Conservation (phyloP, 805 yeast genomes). For the Candida awuae region DNA sequence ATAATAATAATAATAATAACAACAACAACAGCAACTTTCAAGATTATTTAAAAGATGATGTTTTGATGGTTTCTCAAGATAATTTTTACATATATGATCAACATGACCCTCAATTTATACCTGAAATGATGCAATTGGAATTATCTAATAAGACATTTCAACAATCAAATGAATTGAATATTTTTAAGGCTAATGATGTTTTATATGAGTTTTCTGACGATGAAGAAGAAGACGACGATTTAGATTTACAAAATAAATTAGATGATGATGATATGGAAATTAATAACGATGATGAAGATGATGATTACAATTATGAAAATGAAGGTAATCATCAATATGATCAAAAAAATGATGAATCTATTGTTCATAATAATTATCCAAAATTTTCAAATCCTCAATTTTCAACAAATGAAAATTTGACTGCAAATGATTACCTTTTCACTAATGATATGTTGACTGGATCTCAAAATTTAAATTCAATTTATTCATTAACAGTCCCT, state of each 20-base stretch:
- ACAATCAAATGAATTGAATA: constrained; percentile 27
- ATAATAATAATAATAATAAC: constrained; percentile 1
- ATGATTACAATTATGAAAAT: constrained; percentile 2
- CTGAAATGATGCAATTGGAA: constrained; percentile 24
- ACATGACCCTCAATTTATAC: constrained; percentile 20
- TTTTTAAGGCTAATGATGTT: constrained; percentile 26
- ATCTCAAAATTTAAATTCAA: constrained; percentile 15
- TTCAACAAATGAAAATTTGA: constrained; percentile 15
- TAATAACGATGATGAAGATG: constrained; percentile 13
- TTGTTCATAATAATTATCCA: not conserved
- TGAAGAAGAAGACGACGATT: constrained; percentile 27
- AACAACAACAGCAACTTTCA: not conserved
- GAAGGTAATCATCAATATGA: not conserved
- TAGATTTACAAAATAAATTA: constrained; percentile 20
- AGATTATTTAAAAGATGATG: constrained; percentile 16
- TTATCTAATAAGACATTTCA: constrained; percentile 22
- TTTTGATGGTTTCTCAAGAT: constrained; percentile 27
- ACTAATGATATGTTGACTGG: constrained; percentile 2
- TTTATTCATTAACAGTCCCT: constrained; percentile 24
- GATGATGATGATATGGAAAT: constrained; percentile 25
- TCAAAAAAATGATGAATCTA: not conserved
- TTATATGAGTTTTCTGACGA: constrained; percentile 27
- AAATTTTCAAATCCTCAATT: not conserved
- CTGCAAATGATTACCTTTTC: constrained; percentile 15
- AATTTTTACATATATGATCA: constrained; percentile 21